These are phyloP conservation scores for Gyromitra esculenta DNA, from an alignment of 2,329 filamentous ascomycete genomes.

Conservation along the genomic window DNA sequence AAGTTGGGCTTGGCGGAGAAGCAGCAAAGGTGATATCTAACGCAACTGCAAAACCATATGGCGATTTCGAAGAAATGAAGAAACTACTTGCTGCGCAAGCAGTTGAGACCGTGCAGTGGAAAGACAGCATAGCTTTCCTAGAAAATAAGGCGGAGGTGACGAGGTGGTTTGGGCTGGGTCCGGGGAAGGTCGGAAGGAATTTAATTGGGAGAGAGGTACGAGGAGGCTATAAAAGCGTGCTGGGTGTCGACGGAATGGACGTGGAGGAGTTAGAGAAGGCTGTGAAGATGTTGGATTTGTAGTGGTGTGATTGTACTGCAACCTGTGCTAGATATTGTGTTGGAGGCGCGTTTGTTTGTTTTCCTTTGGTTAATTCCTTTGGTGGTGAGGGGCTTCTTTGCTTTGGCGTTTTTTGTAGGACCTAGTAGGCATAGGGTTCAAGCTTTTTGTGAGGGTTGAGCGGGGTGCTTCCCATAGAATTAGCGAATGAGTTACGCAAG, in stretches of 20 bases:
- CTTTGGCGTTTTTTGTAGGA: conserved; percentile 15
- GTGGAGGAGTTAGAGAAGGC: conserved; percentile 78
- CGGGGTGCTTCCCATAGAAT: no score
- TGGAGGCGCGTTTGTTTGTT: conserved; percentile 5
- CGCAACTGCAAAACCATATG: conserved; percentile 81
- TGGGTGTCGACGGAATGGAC: conserved; percentile 87
- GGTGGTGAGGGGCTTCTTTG: neutral
- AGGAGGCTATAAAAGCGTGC: conserved; percentile 77
- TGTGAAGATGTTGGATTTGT: conserved; percentile 68
- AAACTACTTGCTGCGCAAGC: conserved; percentile 81
- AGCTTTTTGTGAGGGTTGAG: neutral
- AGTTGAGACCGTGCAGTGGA: conserved; percentile 94
- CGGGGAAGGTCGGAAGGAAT: conserved; percentile 91
- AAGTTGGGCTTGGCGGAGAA: conserved; percentile 78
- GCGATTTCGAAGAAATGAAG: conserved; percentile 76
- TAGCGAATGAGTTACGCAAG: no score
- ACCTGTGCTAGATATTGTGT: conserved; percentile 12
- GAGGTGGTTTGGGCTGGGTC: conserved; percentile 90
- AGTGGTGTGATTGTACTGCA: neutral
- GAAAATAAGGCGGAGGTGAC: conserved; percentile 83
- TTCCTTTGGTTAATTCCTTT: neutral
- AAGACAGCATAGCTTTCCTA: conserved; percentile 89
- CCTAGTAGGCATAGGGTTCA: neutral
- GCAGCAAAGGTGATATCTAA: conserved; percentile 84
- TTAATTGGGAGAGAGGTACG: conserved; percentile 95